These are phyloP conservation scores for Gyromitra esculenta DNA, from an alignment of 2,329 filamentous ascomycete species.

Conservation along the genomic window DNA sequence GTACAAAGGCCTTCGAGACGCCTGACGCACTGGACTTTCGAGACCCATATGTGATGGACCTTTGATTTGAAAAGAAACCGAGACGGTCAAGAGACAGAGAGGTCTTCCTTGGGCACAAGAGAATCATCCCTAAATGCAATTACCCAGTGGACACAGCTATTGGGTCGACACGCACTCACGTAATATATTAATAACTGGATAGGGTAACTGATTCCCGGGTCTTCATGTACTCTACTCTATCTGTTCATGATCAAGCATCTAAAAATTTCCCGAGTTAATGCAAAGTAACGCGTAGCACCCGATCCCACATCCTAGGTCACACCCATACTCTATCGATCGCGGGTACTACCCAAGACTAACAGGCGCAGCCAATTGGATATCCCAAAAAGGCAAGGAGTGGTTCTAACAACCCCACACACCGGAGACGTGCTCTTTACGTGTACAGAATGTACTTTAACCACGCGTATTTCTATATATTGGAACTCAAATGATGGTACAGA, in stretches of 20 bases:
- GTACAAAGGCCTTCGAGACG: background rate
- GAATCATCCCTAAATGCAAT: background rate
- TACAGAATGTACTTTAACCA: background rate
- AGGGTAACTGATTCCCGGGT: constrained; percentile 7
- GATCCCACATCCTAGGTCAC: constrained; percentile 11
- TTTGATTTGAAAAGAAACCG: background rate
- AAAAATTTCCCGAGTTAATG: constrained; percentile 6
- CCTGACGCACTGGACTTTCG: no score
- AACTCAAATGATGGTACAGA: constrained; percentile 22
- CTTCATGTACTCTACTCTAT: background rate
- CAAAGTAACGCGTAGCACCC: background rate
- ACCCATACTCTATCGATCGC: constrained; percentile 19
- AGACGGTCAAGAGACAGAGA: background rate
- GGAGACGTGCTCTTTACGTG: background rate
- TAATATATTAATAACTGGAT: no score
- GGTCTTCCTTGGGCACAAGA: background rate
- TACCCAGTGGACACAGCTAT: background rate
- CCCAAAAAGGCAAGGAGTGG: background rate
- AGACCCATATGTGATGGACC: background rate
- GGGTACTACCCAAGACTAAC: constrained; percentile 14
- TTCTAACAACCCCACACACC: background rate
- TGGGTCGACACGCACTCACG: background rate
- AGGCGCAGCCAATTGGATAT: constrained; percentile 4
- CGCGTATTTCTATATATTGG: constrained; percentile 5
- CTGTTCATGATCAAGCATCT: constrained; percentile 2